These are phyloP conservation scores for Ophiostoma ulmi DNA, from an alignment of 2,329 filamentous ascomycete species.

Conservation along the genomic window DNA sequence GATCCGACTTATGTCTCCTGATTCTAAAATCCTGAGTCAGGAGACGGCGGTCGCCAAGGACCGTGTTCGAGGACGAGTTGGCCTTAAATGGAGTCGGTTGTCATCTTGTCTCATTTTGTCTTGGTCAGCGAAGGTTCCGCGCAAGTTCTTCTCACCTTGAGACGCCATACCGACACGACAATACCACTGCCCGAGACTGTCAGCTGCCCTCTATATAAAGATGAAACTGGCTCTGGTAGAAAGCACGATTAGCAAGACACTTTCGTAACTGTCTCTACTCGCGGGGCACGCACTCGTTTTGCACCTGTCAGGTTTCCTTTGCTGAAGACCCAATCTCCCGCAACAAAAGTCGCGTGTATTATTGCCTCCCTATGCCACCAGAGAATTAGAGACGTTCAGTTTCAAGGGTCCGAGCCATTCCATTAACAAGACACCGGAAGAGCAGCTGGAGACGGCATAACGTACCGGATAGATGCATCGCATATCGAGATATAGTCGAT, in stretches of 20 bases:
- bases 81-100: background rate
- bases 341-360: background rate
- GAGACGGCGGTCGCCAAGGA: conserved; percentile 16
- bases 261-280: background rate
- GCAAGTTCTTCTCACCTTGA: background rate
- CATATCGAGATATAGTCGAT: background rate
- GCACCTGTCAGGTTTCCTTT: background rate
- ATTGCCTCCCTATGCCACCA: background rate
- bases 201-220: background rate
- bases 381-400: background rate
- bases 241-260: background rate
- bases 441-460: background rate
- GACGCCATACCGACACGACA: conserved; percentile 1
- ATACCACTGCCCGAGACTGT: background rate
- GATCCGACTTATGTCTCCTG: background rate
- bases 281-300: conserved; percentile 5
- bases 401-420: background rate
- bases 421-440: background rate
- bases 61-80: background rate
- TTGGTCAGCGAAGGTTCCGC: background rate
- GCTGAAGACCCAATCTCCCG: background rate
- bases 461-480: background rate
- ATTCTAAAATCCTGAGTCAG: background rate
- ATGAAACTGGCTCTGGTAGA: background rate
- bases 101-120: background rate